Conservation (phyloP, 352 stramenopile species). For the Hyphochytrium catenoides region DNA sequence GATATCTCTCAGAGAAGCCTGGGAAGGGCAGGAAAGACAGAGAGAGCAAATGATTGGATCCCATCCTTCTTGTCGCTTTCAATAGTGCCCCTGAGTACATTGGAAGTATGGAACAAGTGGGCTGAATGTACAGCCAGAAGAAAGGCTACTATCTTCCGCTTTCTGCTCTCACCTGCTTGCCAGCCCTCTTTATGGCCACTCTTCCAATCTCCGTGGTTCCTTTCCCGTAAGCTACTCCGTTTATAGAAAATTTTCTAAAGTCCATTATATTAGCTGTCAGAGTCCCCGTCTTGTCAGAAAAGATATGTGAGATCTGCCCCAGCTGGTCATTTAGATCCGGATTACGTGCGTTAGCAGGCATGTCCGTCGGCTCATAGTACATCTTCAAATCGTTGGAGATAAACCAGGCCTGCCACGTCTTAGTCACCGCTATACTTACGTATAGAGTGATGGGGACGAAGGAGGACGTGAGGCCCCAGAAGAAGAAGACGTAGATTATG, state of each 20-base stretch:
- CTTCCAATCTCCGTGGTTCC: constrained; percentile 56
- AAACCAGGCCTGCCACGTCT: constrained; percentile 59
- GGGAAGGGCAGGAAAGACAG: too few relatives aligned
- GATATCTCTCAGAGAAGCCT: constrained; percentile 41
- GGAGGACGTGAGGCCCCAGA: constrained; percentile 59
- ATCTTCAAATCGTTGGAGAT: constrained; percentile 55
- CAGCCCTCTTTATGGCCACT: constrained; percentile 30
- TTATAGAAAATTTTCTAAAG: constrained; percentile 59
- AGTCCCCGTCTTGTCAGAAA: constrained; percentile 60
- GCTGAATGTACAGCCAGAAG: too few relatives aligned
- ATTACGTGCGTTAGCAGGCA: constrained; percentile 42
- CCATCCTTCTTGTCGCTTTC: too few relatives aligned
- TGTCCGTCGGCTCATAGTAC: constrained; percentile 53
- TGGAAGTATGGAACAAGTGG: too few relatives aligned
- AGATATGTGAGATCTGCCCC: constrained; percentile 61
- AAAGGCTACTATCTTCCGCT: too few relatives aligned
- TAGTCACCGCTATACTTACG: constrained; percentile 59
- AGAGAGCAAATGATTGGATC: too few relatives aligned
- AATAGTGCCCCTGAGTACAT: too few relatives aligned
- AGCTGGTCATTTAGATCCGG: constrained; percentile 59
- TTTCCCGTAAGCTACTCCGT: constrained; percentile 45
- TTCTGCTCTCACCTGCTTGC: constrained; percentile 22
- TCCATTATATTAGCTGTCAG: constrained; percentile 65
- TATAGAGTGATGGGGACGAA: constrained; percentile 68
- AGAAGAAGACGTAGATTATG: constrained; percentile 53